Evolutionary conservation across 1,139 yeast species (phyloP), one percentile per base, ranked within the genome.

Genomic region (Geotrichum citri-aurantii): DNA sequence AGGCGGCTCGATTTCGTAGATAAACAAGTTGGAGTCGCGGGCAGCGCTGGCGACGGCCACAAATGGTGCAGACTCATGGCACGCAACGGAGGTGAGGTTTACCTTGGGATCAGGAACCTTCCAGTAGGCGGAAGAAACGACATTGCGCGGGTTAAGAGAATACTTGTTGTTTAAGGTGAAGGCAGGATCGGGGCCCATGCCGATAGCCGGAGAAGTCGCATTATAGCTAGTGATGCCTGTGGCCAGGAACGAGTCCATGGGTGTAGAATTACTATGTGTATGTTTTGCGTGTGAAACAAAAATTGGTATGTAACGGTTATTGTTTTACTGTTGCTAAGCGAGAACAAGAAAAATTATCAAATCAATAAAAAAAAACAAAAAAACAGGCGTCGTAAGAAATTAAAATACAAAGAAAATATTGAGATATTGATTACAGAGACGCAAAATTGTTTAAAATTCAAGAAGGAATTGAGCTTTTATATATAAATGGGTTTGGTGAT

Each of bases 31-130:
- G 58, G 81, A 74, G 21, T 77, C 80, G 5, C 68, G 58, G 50
- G 78, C 74, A 0, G 86, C 89, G 62, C 85, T 81, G 1, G 91
- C 81, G 7, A 88, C 79, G 0, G 95, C 95, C 52, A 88, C 71
- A 12, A 79, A 74, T 12, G 77, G 75, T 17, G 74, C 74, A 48
- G 70, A 66, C 7, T 70, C 73, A 56, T 79, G 80, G 21, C 77
- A 71, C 8, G 84, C 79, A 62, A 88, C 72, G 0, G 87, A 75
- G 0, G 90, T 85, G 58, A 88, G 75, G 64, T 82, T 81, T 68
- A 78, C 74, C 50, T 78, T 73, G 40, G 75, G 71, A 66, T 86
- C 90, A 2, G 90, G 89, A 6, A 86, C 75, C 64, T 79, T 81
- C 95, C 95, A 88, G 71, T 87, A 87, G 31, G 61, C 56, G 3